These are phyloP conservation scores for Chiua virens DNA, from an alignment of 768 basidiomycete species.

Conservation along the genomic window DNA sequence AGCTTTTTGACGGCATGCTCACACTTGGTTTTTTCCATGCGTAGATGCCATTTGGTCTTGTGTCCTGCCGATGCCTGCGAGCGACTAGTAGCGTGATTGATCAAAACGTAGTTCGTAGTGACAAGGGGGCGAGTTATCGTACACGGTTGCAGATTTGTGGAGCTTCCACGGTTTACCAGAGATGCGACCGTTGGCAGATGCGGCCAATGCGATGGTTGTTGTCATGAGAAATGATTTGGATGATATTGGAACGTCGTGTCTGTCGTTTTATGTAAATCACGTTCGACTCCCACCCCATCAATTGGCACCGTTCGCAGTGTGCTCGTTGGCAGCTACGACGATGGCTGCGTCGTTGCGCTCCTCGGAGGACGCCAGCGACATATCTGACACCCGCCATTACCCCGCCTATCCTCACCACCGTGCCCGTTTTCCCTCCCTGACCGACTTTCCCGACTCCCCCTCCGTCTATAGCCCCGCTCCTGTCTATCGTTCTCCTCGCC, in stretches of 20 bases:
- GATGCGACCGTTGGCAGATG: slow-evolving; percentile 63
- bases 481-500: slow-evolving; percentile 51
- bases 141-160: slow-evolving; percentile 52
- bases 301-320: not conserved
- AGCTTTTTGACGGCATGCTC: slow-evolving; percentile 72
- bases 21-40: slow-evolving; percentile 68
- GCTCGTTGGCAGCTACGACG: slow-evolving; percentile 15
- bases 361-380: slow-evolving; percentile 41
- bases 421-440: slow-evolving; percentile 52
- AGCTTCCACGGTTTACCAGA: slow-evolving; percentile 74
- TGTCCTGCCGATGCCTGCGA: slow-evolving; percentile 65
- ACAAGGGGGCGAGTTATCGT: slow-evolving; percentile 16
- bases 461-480: slow-evolving; percentile 61
- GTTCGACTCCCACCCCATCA: not conserved
- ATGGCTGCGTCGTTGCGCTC: slow-evolving; percentile 46
- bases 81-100: slow-evolving; percentile 44
- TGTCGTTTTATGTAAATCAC: slow-evolving; percentile 25
- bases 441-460: slow-evolving; percentile 64
- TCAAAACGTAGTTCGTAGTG: slow-evolving; percentile 1
- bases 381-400: slow-evolving; percentile 49
- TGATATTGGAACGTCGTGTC: too few species aligned
- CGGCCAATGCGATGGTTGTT: slow-evolving; percentile 39
- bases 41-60: slow-evolving; percentile 68
- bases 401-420: slow-evolving; percentile 36
- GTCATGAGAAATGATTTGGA: slow-evolving; percentile 18